Evolutionary conservation across 1,284 basidiomycete genomes (phyloP).

Genomic region (Pterula multifida): DNA sequence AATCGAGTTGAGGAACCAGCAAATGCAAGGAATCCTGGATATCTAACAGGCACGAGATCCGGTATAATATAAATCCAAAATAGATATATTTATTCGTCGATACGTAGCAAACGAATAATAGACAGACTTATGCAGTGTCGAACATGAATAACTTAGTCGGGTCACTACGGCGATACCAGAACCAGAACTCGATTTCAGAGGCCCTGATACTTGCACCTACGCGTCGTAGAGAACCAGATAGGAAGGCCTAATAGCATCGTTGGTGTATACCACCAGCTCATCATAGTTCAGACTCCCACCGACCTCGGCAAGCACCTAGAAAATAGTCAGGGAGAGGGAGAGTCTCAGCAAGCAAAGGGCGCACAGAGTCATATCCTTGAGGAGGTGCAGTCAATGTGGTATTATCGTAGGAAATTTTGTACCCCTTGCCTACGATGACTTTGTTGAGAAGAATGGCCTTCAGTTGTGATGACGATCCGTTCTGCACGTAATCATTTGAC

Average conservation of each 20-base stretch:
- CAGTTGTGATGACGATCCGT: conserved; percentile 33
- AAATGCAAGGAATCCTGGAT: no score
- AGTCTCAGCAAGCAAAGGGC: conserved; percentile 12
- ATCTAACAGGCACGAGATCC: no score
- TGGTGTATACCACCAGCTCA: conserved; percentile 51
- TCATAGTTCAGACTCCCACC: conserved; percentile 52
- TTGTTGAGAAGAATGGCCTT: conserved; percentile 58
- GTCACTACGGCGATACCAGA: no score
- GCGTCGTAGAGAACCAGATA: conserved; percentile 45
- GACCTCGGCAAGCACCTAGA: conserved; percentile 45
- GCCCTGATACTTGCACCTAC: no score
- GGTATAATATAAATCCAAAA: no score
- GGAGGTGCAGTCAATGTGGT: conserved; percentile 39
- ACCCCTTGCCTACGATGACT: conserved; percentile 55
- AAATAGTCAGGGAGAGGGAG: neutral
- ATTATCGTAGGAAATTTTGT: conserved; percentile 45
- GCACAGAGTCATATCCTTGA: conserved; percentile 46
- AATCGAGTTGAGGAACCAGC: no score
- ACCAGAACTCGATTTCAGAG: no score
- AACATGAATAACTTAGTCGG: no score
- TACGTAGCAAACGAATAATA: no score
- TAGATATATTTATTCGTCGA: no score
- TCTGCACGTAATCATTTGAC: conserved; percentile 53
- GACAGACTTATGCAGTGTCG: no score
- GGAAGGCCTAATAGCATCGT: conserved; percentile 53